Evolutionary conservation across 2,329 filamentous ascomycete species (phyloP).

Genomic region (Tolypocladium album): DNA sequence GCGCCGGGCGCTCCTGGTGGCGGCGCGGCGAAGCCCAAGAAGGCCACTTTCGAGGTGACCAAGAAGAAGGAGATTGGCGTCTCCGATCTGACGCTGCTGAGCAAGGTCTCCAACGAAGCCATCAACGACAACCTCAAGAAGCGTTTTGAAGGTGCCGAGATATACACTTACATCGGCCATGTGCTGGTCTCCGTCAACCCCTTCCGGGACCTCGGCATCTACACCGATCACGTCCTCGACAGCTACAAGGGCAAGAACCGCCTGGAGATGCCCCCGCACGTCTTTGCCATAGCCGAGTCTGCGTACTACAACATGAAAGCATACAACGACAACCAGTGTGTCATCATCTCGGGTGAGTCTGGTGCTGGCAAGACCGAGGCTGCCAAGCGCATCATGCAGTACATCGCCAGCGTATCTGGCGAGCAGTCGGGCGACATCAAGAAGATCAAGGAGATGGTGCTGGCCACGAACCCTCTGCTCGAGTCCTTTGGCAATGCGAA

Average conservation of each 20-base stretch:
- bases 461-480: constrained; percentile 92
- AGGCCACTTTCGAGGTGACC: constrained; percentile 87
- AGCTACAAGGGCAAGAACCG: constrained; percentile 96
- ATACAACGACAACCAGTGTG: constrained; percentile 97
- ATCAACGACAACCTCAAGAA: constrained; percentile 99
- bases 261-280: constrained; percentile 87
- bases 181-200: constrained; percentile 98
- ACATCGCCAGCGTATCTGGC: constrained; percentile 94
- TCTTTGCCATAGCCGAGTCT: constrained; percentile 94
- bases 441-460: constrained; percentile 97
- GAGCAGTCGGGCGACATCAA: constrained; percentile 79
- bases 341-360: constrained; percentile 98
- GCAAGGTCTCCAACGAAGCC: constrained; percentile 97
- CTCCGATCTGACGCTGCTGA: constrained; percentile 91
- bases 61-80: constrained; percentile 99
- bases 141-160: constrained; percentile 92
- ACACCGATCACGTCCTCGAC: constrained; percentile 86
- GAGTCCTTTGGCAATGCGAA: constrained; percentile 99
- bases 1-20: constrained; percentile 21
- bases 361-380: constrained; percentile 98
- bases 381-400: constrained; percentile 98
- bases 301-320: constrained; percentile 99
- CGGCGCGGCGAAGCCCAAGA: constrained; percentile 63
- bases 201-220: constrained; percentile 94
- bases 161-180: constrained; percentile 99